Base-by-base conservation (phyloP, 2,329 filamentous ascomycete species). In the Trichoderma hamatum region DNA sequence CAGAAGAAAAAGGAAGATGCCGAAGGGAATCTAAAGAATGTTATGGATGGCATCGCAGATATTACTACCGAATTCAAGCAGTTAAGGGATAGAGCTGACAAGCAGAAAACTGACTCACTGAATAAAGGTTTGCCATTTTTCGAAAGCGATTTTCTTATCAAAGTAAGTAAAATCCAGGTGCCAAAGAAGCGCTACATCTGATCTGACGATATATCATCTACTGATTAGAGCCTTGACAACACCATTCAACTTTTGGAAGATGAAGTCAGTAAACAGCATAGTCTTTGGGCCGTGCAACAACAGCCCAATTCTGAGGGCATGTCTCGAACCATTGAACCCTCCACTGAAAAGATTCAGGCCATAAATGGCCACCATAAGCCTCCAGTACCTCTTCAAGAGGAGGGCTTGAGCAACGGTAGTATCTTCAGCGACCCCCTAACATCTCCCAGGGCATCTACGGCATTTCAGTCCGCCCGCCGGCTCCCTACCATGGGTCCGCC, bases 261-360 rank as follows among this genome's bases (percentile, higher is more conserved):
- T 30, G 78, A 81, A 65, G 74, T 79, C 70, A 80, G 78, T 69
- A 76, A 76, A 54, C 74, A 78, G 5, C 78, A 76, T 58, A 75
- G 77, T 6, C 75, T 80, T 58, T 80, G 78, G 79, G 70, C 78
- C 69, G 77, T 76, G 73, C 79, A 78, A 69, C 76, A 79, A 68
- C 76, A 79, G 63, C 71, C 78, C 1, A 75, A 76, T 62, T 74
- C 78, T 28, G 70, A 75, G 26, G 74, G 74, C 1, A 72, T 80
- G 34, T 74, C 75, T 9, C 76, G 75, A 9, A 77, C 76, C 51
- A 77, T 80, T 21, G 77, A 79, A 68, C 78, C 74, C 6, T 73
- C 78, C 28, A 70, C 76, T 1, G 75, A 75, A 5, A 16, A 28
- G 16, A 75, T 75, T n/a, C 67, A 74, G 5, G 74, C 76, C 62